phyloP scores from a whole-genome alignment of 202 grass and related monocot species.

The Panicum hallii region DNA sequence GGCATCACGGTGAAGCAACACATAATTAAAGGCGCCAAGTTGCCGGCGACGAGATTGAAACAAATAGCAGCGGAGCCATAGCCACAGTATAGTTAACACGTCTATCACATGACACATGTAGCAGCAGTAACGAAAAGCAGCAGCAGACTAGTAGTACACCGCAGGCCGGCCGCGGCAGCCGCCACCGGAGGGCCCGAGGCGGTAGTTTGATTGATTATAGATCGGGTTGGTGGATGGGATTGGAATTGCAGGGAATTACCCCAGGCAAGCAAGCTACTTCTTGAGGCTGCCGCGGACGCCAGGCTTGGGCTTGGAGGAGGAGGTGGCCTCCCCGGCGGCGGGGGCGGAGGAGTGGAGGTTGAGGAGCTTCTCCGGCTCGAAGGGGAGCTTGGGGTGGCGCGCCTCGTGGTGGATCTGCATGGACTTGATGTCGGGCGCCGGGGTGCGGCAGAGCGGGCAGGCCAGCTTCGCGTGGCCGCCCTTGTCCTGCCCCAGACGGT shows the following conservation, averaged over 20 bases:
- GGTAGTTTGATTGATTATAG: slow-evolving; percentile 23
- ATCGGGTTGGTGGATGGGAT: slow-evolving; percentile 12
- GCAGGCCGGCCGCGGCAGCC: background rate
- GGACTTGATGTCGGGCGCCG: slow-evolving; percentile 77
- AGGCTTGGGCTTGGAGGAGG: slow-evolving; percentile 61
- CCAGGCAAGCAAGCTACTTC: slow-evolving; percentile 52
- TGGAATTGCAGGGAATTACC: slow-evolving; percentile 41
- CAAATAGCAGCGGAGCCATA: slow-evolving; percentile 13
- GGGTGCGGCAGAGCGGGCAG: slow-evolving; percentile 75
- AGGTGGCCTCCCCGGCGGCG: slow-evolving; percentile 13
- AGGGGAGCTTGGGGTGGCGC: slow-evolving; percentile 84
- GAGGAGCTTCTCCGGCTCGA: slow-evolving; percentile 70
- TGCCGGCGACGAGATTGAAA: slow-evolving; percentile 9
- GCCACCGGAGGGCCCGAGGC: background rate
- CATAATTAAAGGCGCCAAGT: slow-evolving; percentile 28
- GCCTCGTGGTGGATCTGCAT: slow-evolving; percentile 98
- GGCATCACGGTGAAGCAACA: slow-evolving; percentile 37
- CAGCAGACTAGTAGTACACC: slow-evolving; percentile 14
- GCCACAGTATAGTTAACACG: slow-evolving; percentile 29
- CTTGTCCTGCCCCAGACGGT: slow-evolving; percentile 74
- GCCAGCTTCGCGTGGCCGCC: slow-evolving; percentile 89
- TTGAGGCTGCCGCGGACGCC: slow-evolving; percentile 80
- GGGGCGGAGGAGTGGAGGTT: slow-evolving; percentile 66
- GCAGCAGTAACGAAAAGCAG: slow-evolving; percentile 35
- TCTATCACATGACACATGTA: slow-evolving; percentile 51